phyloP scores from a whole-genome alignment of 2,329 filamentous ascomycete species.

The Graphiopsis chlorocephala region DNA sequence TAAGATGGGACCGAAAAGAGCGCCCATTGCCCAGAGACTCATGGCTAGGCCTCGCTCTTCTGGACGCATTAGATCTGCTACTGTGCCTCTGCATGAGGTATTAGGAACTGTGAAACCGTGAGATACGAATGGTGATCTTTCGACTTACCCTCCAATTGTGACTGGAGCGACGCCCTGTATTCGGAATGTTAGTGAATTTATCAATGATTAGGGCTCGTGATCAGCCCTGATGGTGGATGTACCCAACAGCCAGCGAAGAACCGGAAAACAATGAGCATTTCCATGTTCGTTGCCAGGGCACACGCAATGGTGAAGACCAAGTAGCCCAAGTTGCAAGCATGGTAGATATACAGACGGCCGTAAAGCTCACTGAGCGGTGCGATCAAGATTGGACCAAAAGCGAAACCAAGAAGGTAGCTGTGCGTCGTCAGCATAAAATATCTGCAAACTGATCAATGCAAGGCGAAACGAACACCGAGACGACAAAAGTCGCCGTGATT shows the following conservation, averaged over 20 bases:
- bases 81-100: conserved; percentile 27
- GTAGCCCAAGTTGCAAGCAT: conserved; percentile 12
- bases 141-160: conserved; percentile 39
- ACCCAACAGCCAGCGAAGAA: conserved; percentile 47
- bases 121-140: not conserved
- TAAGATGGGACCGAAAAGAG: conserved; percentile 28
- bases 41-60: conserved; percentile 29
- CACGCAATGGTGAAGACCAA: conserved; percentile 39
- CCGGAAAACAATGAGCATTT: conserved; percentile 42
- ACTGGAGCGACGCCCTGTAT: conserved; percentile 41
- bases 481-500: conserved; percentile 48
- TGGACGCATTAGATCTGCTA: conserved; percentile 28
- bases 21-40: conserved; percentile 26
- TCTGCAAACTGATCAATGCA: conserved; percentile 30
- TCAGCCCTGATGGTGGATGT: not conserved
- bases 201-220: conserved; percentile 21
- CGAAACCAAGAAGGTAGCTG: conserved; percentile 48
- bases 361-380: conserved; percentile 49
- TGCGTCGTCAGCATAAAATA: not conserved
- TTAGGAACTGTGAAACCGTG: not conserved
- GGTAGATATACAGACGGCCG: conserved; percentile 10
- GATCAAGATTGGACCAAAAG: conserved; percentile 47
- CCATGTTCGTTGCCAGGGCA: conserved; percentile 37
- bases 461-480: conserved; percentile 36
- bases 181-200: not conserved